Base-by-base conservation (phyloP, 257 asterid species). In the Knoxia roxburghii region DNA sequence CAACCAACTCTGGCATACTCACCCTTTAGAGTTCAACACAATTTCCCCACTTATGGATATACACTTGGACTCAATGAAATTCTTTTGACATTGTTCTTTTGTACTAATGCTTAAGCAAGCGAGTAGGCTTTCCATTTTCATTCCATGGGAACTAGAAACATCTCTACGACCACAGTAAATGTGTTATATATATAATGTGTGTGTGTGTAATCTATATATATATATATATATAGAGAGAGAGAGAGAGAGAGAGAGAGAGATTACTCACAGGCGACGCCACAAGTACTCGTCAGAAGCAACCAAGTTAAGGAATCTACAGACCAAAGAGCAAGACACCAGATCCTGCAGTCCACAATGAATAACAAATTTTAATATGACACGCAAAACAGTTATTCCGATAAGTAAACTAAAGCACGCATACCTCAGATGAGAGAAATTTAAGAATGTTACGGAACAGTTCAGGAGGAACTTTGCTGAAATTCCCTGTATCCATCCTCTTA, bases 201-300 rank as follows among this genome's bases (percentile, higher is more conserved):
- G n/a, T n/a, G n/a, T n/a, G n/a, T n/a, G n/a, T n/a, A n/a, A n/a
- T n/a, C n/a, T n/a, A n/a, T n/a, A n/a, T n/a, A n/a, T n/a, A n/a
- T n/a, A n/a, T n/a, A n/a, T n/a, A n/a, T n/a, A n/a, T n/a, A n/a
- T n/a, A n/a, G n/a, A n/a, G n/a, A n/a, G 39, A 33, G 39, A 33
- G 6, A 33, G 6, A 2, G 39, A 33, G 39, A 33, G 49, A 37
- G 41, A 37, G 41, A 37, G 17, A 43, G 39, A 43, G 49, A 53
- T 65, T 72, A 83, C 96, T 89, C 59, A 89, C 96, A 89, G 78
- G 85, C 89, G 88, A 58, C 92, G 86, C 96, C 96, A 89, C 84
- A 87, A 65, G 21, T 90, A 83, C 78, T 89, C 96, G 68, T 87
- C 96, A 29, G 90, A 83, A 76, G 95, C 90, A 73, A 84, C 89